These are phyloP conservation scores for Collariella sp. DNA, from an alignment of 495 filamentous ascomycete species.

Conservation along the genomic window DNA sequence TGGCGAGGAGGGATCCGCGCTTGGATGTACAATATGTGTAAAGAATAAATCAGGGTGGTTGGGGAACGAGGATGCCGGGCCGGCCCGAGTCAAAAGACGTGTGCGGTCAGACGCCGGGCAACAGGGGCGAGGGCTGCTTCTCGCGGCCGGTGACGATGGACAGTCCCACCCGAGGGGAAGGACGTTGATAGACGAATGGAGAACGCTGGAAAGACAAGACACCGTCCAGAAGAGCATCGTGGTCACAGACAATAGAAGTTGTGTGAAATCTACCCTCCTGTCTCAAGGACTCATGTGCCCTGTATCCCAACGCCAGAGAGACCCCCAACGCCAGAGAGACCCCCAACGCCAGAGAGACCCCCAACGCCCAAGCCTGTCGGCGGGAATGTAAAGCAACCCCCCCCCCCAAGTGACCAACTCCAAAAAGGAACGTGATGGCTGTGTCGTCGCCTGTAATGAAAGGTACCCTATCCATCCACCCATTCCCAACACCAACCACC, in stretches of 20 bases:
- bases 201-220: not conserved
- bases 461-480: too few species aligned
- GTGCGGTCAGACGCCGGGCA: not conserved
- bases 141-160: not conserved
- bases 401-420: too few species aligned
- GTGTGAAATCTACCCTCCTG: not conserved
- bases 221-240: not conserved
- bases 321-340: too few species aligned
- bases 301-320: too few species aligned
- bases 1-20: not conserved
- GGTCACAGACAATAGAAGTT: not conserved
- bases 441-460: too few species aligned
- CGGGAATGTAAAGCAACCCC: too few species aligned
- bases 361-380: too few species aligned
- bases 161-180: not conserved
- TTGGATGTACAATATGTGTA: slow-evolving; percentile 4
- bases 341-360: too few species aligned
- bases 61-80: not conserved
- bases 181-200: not conserved
- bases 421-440: too few species aligned
- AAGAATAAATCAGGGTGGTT: not conserved
- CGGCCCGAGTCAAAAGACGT: not conserved
- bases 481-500: too few species aligned
- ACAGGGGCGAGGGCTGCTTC: not conserved
- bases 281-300: too few species aligned